Percentiles rank a stretch among this genome's conserved stretches.
These are phyloP conservation scores for Heritiera littoralis DNA, from an alignment of 345 rosid genomes.

Conservation along the genomic window DNA sequence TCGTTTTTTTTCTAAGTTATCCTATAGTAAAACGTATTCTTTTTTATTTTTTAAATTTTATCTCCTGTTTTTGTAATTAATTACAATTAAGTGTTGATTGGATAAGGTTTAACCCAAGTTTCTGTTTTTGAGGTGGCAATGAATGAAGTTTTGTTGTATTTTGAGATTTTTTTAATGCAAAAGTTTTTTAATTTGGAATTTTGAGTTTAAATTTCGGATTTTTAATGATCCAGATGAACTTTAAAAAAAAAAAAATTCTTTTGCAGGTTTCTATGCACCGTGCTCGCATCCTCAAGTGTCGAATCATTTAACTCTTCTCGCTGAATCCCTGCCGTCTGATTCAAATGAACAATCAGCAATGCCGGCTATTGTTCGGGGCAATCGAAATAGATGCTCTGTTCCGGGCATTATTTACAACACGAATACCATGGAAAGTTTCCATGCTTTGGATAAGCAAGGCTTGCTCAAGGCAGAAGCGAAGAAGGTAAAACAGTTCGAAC, in stretches of 20 bases:
- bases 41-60: not conserved
- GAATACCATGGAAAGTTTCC: conserved; percentile 75
- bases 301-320: conserved; percentile 64
- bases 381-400: conserved; percentile 74
- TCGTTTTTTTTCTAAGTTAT: not conserved
- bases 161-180: not conserved
- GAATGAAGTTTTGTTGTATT: not conserved
- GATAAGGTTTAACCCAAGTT: not conserved
- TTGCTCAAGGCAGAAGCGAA: conserved; percentile 66
- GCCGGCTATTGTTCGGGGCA: conserved; percentile 41
- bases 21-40: not conserved
- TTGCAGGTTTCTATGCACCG: conserved; percentile 82
- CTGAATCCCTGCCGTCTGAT: conserved; percentile 66
- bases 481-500: conserved; percentile 48
- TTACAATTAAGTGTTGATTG: not conserved
- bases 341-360: conserved; percentile 35
- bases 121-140: not conserved
- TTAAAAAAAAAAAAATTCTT: not conserved
- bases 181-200: not conserved
- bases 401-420: conserved; percentile 80
- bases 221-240: not conserved
- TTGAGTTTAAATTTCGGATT: not conserved
- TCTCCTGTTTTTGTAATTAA: not conserved
- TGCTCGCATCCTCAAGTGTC: conserved; percentile 70
- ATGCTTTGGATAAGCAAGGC: conserved; percentile 59